Base-by-base conservation (phyloP, 805 yeast genomes). In the Alloascoidea africana region DNA sequence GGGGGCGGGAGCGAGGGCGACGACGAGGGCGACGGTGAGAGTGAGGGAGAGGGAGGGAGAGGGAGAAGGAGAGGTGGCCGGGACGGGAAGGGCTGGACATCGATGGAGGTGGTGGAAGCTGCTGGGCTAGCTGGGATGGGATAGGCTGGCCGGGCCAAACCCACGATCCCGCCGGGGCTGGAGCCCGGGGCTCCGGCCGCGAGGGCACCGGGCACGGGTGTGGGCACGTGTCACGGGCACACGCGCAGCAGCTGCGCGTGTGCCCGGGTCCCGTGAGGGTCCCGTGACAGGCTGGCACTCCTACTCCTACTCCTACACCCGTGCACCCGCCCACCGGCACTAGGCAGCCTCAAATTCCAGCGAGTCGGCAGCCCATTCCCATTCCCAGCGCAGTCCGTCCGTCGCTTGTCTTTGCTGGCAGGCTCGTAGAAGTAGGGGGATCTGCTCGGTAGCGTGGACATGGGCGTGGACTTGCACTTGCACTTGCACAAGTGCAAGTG, bases 131-230 rank as follows among this genome's bases (percentile, higher is more conserved):
- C 30, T n/a, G 30, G n/a, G 30, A 23, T 23, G 30, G 30, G 30
- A 23, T 23, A 23, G 30, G 30, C n/a, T 23, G n/a, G 30, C 8
- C 30, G 30, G 30, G 84, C 78, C 38, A 64, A 83, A 4, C 76
- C 76, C 17, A 49, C 62, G 37, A 47, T 54, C 37, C 54, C 30
- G 30, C n/a, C 30, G 30, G 30, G 30, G 13, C 30, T 23, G 30
- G 30, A 23, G 30, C 30, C 30, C 30, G 13, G n/a, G 30, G 30
- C n/a, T n/a, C 30, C 30, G n/a, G 8, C 30, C 30, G n/a, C 30
- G 13, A 23, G n/a, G 13, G 30, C 8, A 8, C 30, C n/a, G 30
- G 30, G n/a, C 30, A 8, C n/a, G 30, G 13, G 13, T 8, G 30
- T 8, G 13, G 30, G n/a, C 30, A 8, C n/a, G 30, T 8, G 8